These are phyloP conservation scores for Leishmania aethiopica DNA, from an alignment of 208 protist species.

Conservation along the genomic window DNA sequence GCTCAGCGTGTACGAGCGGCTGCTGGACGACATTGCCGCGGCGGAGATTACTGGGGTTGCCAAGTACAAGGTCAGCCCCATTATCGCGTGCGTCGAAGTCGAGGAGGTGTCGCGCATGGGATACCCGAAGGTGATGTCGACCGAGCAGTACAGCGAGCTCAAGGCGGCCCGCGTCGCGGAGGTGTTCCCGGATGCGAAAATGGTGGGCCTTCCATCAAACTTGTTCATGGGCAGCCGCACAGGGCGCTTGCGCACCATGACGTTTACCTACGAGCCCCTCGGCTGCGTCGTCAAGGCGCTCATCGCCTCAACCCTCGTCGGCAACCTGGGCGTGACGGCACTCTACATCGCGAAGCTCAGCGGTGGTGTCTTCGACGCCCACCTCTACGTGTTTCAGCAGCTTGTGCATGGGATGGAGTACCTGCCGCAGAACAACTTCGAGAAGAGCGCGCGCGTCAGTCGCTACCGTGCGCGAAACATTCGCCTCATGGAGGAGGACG, in stretches of 20 bases:
- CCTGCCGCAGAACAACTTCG: constrained; percentile 36
- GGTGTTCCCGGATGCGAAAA: constrained; percentile 72
- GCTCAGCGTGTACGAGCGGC: constrained; percentile 72
- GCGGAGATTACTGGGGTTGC: constrained; percentile 81
- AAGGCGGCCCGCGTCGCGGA: constrained; percentile 81
- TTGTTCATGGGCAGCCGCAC: constrained; percentile 64
- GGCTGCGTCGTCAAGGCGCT: constrained; percentile 77
- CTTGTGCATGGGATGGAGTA: constrained; percentile 70
- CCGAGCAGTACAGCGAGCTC: constrained; percentile 85
- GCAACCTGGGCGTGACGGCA: constrained; percentile 76
- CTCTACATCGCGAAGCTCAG: constrained; percentile 80
- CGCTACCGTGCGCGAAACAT: constrained; percentile 67
- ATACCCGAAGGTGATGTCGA: constrained; percentile 88
- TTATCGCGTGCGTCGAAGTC: constrained; percentile 84
- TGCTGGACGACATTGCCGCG: constrained; percentile 78
- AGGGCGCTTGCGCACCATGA: constrained; percentile 74
- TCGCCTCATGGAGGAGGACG: constrained; percentile 70
- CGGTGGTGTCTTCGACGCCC: constrained; percentile 79
- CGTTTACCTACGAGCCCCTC: constrained; percentile 84
- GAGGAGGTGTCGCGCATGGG: constrained; percentile 87
- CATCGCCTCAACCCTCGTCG: constrained; percentile 75
- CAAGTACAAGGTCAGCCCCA: constrained; percentile 75
- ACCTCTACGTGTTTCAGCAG: constrained; percentile 86
- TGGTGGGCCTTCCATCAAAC: constrained; percentile 70
- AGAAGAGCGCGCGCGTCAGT: constrained; percentile 44